Percentiles rank a stretch among this genome's conserved stretches.
Conservation (phyloP, 768 basidiomycete genomes). For the Boletus sensibilis region DNA sequence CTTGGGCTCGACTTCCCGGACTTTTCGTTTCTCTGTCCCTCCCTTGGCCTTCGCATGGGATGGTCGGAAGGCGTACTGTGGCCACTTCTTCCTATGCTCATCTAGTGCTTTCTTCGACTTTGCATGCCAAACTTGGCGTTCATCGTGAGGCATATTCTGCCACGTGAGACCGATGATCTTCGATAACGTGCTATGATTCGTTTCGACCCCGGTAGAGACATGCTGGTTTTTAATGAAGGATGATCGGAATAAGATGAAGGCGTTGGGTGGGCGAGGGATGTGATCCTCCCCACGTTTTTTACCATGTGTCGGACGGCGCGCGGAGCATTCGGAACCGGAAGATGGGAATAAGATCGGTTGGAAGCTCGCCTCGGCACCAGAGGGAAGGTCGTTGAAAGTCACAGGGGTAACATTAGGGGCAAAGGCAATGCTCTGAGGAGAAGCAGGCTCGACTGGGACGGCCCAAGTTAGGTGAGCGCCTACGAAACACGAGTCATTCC, state of each 20-base stretch:
- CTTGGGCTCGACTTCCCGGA: conserved; percentile 43
- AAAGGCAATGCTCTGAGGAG: conserved; percentile 49
- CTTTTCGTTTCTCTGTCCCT: conserved; percentile 33
- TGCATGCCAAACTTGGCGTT: conserved; percentile 73
- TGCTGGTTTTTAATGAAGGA: conserved; percentile 79
- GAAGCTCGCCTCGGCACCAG: conserved; percentile 35
- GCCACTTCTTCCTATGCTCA: conserved; percentile 70
- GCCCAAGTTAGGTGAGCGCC: conserved; percentile 49
- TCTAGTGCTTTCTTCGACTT: conserved; percentile 72
- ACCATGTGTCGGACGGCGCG: conserved; percentile 52
- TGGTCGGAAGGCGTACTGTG: conserved; percentile 73
- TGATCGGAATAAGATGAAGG: conserved; percentile 84
- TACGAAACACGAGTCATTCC: conserved; percentile 23
- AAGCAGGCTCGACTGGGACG: conserved; percentile 39
- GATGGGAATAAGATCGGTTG: conserved; percentile 62
- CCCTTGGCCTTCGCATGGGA: conserved; percentile 41
- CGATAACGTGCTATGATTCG: conserved; percentile 78
- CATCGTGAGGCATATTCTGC: conserved; percentile 74
- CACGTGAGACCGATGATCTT: conserved; percentile 85
- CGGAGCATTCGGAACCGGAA: conserved; percentile 29
- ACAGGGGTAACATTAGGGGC: conserved; percentile 57
- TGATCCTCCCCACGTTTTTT: conserved; percentile 74
- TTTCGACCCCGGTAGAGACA: conserved; percentile 75
- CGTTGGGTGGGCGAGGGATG: conserved; percentile 82
- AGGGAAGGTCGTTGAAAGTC: conserved; percentile 51